Evolutionary conservation across 2,329 filamentous ascomycete species (phyloP).

Genomic region (Hymenoscyphus linearis): DNA sequence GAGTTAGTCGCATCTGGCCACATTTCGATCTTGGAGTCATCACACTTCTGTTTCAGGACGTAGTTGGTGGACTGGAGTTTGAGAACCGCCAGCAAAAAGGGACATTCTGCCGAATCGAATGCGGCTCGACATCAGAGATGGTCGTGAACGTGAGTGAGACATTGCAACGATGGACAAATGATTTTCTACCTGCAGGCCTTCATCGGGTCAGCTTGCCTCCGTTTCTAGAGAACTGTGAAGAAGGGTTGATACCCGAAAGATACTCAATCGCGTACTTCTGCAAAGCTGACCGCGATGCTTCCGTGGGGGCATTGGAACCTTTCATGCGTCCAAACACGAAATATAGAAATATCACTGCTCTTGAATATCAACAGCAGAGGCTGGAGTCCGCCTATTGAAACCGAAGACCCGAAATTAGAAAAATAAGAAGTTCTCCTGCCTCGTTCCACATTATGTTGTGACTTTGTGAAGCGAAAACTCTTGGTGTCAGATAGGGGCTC

Average conservation of each 20-base stretch:
- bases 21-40: conserved; percentile 41
- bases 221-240: background rate
- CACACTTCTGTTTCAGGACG: conserved; percentile 42
- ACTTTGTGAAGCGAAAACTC: background rate
- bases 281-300: conserved; percentile 11
- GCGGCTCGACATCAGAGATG: conserved; percentile 20
- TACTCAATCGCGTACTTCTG: conserved; percentile 11
- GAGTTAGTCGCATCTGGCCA: conserved; percentile 21
- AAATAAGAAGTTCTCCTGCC: background rate
- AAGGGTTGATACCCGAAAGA: background rate
- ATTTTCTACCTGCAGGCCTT: conserved; percentile 8
- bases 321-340: conserved; percentile 1
- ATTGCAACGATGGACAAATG: conserved; percentile 16
- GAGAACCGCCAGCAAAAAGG: conserved; percentile 34
- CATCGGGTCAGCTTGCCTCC: conserved; percentile 11
- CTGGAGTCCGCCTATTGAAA: conserved; percentile 5
- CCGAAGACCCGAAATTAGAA: background rate
- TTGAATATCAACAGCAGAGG: conserved; percentile 13
- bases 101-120: conserved; percentile 35
- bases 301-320: conserved; percentile 7
- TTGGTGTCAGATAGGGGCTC: no score
- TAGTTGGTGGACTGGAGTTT: conserved; percentile 42
- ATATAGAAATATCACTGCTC: conserved; percentile 12
- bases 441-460: background rate
- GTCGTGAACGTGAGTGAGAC: conserved; percentile 44